Evolutionary conservation across 306 rosid genomes (phyloP).

Genomic region (Cicer judaicum): DNA sequence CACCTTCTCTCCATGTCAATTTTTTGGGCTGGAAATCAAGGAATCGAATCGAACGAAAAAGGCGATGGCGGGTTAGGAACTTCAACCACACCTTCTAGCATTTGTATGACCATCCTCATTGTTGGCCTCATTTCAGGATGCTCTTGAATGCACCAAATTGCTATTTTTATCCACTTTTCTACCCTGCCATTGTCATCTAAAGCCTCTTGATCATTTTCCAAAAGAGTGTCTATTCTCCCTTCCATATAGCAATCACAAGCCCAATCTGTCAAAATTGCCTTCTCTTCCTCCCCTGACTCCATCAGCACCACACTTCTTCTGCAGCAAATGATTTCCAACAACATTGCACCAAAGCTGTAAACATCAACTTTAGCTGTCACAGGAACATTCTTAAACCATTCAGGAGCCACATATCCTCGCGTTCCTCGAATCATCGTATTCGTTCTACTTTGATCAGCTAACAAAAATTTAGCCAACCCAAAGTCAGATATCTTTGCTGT

Average conservation of each 20-base stretch:
- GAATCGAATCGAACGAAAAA: slow-evolving; percentile 11
- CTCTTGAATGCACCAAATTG: slow-evolving; percentile 59
- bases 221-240: slow-evolving; percentile 41
- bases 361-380: slow-evolving; percentile 56
- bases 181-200: slow-evolving; percentile 42
- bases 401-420: slow-evolving; percentile 56
- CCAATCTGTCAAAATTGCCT: slow-evolving; percentile 50
- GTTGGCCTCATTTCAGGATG: slow-evolving; percentile 49
- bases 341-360: slow-evolving; percentile 53
- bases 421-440: slow-evolving; percentile 56
- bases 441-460: slow-evolving; percentile 46
- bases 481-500: slow-evolving; percentile 49
- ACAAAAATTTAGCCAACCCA: slow-evolving; percentile 54
- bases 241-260: slow-evolving; percentile 50
- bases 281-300: slow-evolving; percentile 47
- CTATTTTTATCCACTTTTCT: slow-evolving; percentile 45
- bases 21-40: slow-evolving; percentile 3
- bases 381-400: slow-evolving; percentile 58
- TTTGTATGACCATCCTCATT: slow-evolving; percentile 50
- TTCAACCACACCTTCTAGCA: slow-evolving; percentile 51
- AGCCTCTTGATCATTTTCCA: slow-evolving; percentile 51
- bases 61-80: slow-evolving; percentile 50
- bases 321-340: slow-evolving; percentile 53
- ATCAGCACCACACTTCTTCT: slow-evolving; percentile 45
- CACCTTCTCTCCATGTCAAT: neutral